Conservation (phyloP, 1,284 basidiomycete species). For the Ganoderma boninense region DNA sequence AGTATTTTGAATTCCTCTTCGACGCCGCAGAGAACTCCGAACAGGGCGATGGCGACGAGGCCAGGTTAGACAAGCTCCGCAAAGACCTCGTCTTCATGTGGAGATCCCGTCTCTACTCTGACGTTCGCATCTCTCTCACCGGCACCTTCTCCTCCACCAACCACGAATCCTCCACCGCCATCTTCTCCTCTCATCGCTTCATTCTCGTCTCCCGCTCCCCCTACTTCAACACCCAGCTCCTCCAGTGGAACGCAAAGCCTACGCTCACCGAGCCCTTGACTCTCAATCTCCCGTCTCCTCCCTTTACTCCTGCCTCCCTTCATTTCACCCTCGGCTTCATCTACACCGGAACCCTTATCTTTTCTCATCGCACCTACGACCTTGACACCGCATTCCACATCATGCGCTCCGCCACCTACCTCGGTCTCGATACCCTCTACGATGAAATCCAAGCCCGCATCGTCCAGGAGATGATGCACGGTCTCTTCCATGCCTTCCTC, state of each 20-base stretch:
- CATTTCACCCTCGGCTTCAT: slow-evolving; percentile 96
- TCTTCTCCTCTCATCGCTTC: slow-evolving; percentile 93
- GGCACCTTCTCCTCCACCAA: slow-evolving; percentile 67
- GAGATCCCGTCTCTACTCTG: slow-evolving; percentile 91
- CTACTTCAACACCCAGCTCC: slow-evolving; percentile 84
- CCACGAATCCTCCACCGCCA: slow-evolving; percentile 75
- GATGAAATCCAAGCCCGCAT: slow-evolving; percentile 85
- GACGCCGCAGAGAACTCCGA: slow-evolving; percentile 68
- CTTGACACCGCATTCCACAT: slow-evolving; percentile 92
- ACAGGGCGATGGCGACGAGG: slow-evolving; percentile 68
- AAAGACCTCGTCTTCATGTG: slow-evolving; percentile 97
- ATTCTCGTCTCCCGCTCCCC: slow-evolving; percentile 89
- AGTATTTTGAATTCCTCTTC: slow-evolving; percentile 90
- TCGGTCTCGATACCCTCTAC: slow-evolving; percentile 79
- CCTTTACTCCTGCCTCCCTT: slow-evolving; percentile 93
- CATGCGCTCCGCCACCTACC: slow-evolving; percentile 85
- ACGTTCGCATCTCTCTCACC: slow-evolving; percentile 82
- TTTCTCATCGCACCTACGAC: slow-evolving; percentile 94
- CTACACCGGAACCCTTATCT: slow-evolving; percentile 93
- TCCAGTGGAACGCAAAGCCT: slow-evolving; percentile 59
- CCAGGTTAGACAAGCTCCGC: slow-evolving; percentile 85
- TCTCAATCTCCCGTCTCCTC: slow-evolving; percentile 86
- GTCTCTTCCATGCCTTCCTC: slow-evolving; percentile 84
- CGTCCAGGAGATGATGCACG: slow-evolving; percentile 88
- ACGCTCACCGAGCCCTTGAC: slow-evolving; percentile 58